Conservation (phyloP, 108 stramenopile genomes). For the Mediolabrus comicus region DNA sequence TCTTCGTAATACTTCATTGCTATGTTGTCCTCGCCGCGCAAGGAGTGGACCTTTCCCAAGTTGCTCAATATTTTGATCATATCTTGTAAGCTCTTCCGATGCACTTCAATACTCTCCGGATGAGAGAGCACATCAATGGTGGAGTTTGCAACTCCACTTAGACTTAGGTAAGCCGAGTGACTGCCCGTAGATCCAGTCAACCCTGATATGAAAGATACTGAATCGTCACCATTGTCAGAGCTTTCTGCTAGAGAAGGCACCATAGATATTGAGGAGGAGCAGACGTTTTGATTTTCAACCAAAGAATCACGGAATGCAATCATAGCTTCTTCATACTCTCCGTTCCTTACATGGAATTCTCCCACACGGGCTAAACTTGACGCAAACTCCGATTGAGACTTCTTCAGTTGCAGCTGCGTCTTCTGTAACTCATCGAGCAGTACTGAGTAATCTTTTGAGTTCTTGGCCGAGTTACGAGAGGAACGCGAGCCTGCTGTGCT, state of each 20-base stretch:
- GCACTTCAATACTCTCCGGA: constrained; percentile 13
- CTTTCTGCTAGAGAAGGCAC: constrained; percentile 19
- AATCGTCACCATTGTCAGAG: constrained; percentile 20
- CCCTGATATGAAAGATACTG: constrained; percentile 11
- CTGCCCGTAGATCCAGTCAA: constrained; percentile 19
- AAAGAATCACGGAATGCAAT: constrained; percentile 75
- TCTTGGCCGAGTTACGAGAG: constrained; percentile 10
- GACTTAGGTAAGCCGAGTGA: not conserved
- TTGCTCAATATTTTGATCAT: constrained; percentile 67
- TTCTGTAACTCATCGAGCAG: constrained; percentile 48
- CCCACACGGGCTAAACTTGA: constrained; percentile 62
- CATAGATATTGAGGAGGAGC: constrained; percentile 17
- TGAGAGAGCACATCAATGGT: constrained; percentile 3
- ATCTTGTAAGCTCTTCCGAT: constrained; percentile 60
- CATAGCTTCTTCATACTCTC: constrained; percentile 81
- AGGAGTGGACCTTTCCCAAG: constrained; percentile 80
- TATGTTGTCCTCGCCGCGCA: constrained; percentile 72
- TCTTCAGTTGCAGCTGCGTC: constrained; percentile 37
- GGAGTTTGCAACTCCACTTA: constrained; percentile 4
- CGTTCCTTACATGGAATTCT: constrained; percentile 73
- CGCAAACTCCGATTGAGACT: constrained; percentile 53
- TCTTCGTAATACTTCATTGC: constrained; percentile 80
- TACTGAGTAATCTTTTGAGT: constrained; percentile 60
- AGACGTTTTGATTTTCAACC: constrained; percentile 70
- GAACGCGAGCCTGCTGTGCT: constrained; percentile 16